Evolutionary conservation across 2,329 filamentous ascomycete species (phyloP).

Genomic region (Fusarium tanahbumbuense): DNA sequence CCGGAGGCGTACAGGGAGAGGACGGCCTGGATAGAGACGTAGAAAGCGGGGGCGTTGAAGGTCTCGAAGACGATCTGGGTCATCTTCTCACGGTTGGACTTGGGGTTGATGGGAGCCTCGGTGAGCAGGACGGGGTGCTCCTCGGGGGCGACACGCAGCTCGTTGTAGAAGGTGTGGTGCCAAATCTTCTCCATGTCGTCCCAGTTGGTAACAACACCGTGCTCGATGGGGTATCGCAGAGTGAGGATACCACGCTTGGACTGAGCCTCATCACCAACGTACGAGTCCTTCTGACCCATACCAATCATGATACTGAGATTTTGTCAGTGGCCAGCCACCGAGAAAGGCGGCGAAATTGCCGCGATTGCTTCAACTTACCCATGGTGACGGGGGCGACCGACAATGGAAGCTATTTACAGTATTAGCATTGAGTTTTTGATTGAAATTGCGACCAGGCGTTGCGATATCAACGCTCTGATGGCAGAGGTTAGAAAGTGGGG

Average conservation of each 20-base stretch:
- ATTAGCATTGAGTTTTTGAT: slow-evolving; percentile 52
- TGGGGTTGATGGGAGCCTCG: slow-evolving; percentile 99
- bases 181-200: slow-evolving; percentile 99
- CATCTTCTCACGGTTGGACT: slow-evolving; percentile 99
- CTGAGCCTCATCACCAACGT: slow-evolving; percentile 99
- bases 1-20: slow-evolving; percentile 99
- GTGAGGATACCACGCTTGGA: slow-evolving; percentile 99
- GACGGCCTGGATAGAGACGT: slow-evolving; percentile 99
- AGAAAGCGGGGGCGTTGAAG: slow-evolving; percentile 99
- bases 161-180: slow-evolving; percentile 99
- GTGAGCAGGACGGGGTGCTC: slow-evolving; percentile 99
- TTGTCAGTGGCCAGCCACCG: slow-evolving; percentile 31
- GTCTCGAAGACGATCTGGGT: slow-evolving; percentile 99
- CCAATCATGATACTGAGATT: slow-evolving; percentile 96
- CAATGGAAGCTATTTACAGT: slow-evolving; percentile 84
- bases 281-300: slow-evolving; percentile 99
- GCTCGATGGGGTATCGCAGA: slow-evolving; percentile 99
- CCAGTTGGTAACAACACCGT: slow-evolving; percentile 99
- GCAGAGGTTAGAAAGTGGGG: slow-evolving; percentile 50
- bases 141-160: slow-evolving; percentile 99
- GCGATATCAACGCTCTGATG: slow-evolving; percentile 37
- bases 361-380: slow-evolving; percentile 74
- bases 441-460: slow-evolving; percentile 19
- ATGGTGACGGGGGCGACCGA: slow-evolving; percentile 99
- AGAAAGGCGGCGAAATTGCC: slow-evolving; percentile 25